Evolutionary conservation across 495 filamentous ascomycete genomes (phyloP).

Genomic region (Letharia columbiana): DNA sequence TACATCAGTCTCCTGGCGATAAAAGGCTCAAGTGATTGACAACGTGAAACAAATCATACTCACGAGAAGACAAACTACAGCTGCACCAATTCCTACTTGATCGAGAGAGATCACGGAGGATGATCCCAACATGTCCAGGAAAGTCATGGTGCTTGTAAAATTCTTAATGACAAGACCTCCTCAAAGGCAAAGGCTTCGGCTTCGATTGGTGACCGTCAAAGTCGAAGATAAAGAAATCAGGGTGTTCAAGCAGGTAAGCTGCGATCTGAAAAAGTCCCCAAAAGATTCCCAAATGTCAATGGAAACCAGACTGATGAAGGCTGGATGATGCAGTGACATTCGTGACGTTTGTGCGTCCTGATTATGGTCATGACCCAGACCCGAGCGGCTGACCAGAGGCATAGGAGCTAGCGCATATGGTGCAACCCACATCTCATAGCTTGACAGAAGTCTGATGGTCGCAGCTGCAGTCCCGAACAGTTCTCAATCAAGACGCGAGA

Average conservation of each 20-base stretch:
- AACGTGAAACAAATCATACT: background rate
- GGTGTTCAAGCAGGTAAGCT: background rate
- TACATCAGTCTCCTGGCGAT: background rate
- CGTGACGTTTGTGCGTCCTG: constrained; percentile 4
- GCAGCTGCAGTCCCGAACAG: background rate
- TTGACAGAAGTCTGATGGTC: background rate
- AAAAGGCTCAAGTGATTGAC: background rate
- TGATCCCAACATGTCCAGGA: background rate
- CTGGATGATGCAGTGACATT: background rate
- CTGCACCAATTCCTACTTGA: background rate
- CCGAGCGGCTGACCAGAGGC: too few species aligned
- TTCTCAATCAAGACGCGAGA: background rate
- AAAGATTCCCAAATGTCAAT: background rate
- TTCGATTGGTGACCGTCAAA: background rate
- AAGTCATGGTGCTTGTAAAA: background rate
- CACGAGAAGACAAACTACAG: constrained; percentile 6
- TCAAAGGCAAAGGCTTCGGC: background rate
- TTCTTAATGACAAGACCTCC: background rate
- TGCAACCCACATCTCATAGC: background rate
- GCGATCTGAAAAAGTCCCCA: background rate
- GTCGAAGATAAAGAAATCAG: background rate
- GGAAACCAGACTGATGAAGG: background rate
- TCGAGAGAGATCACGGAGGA: constrained; percentile 1
- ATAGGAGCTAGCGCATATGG: background rate
- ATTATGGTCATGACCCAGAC: background rate